Conservation (phyloP, 257 asterid species). For the Galeopsis tetrahit region DNA sequence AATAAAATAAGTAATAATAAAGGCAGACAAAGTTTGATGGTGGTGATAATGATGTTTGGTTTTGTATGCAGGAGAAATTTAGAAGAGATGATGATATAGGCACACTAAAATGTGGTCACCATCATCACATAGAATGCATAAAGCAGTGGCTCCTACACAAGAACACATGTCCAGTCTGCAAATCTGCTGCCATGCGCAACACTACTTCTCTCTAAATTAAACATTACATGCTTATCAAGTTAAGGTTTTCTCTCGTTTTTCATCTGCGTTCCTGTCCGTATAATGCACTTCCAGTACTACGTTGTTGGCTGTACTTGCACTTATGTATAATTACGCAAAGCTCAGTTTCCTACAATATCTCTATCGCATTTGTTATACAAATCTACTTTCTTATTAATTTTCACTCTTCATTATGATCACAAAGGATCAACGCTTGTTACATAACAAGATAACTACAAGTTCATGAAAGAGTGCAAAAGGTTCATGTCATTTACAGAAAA, state of each 20-base stretch:
- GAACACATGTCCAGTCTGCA: constrained; percentile 67
- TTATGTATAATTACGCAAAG: background rate
- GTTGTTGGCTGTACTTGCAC: background rate
- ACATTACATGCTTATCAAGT: background rate
- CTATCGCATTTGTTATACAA: background rate
- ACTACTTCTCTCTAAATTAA: constrained; percentile 21
- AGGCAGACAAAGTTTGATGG: constrained; percentile 14
- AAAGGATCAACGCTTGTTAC: background rate
- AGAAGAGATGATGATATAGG: constrained; percentile 45
- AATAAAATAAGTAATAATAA: background rate
- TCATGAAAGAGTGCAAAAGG: background rate
- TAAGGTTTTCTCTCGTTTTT: background rate
- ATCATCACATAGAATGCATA: constrained; percentile 65
- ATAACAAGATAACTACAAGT: constrained; percentile 17
- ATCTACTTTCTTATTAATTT: background rate
- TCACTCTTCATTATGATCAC: background rate
- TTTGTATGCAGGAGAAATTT: constrained; percentile 51
- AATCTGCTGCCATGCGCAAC: constrained; percentile 44
- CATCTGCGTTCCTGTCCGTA: background rate
- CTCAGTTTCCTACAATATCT: background rate
- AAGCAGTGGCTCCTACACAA: constrained; percentile 67
- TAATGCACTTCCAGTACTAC: background rate
- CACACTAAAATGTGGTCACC: constrained; percentile 58
- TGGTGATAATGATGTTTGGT: background rate
- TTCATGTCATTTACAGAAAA: constrained; percentile 27